A percentile compares a stretch with the other conserved stretches of the same genome.
phyloP scores from a whole-genome alignment of 306 rosid genomes.

The Luffa acutangula region DNA sequence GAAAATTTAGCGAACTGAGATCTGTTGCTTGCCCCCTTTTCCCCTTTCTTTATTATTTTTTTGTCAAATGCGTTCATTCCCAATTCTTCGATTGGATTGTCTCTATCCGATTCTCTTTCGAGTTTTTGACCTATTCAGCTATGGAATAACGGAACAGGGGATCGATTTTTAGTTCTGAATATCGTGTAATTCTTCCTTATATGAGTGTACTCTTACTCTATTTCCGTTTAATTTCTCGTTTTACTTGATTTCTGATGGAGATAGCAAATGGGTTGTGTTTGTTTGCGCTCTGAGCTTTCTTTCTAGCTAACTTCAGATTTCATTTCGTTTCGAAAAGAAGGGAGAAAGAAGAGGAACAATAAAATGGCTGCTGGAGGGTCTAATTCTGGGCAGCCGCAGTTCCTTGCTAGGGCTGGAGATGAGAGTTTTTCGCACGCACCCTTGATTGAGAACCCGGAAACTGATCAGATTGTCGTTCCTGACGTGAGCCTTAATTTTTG shows the following conservation, averaged over 20 bases:
- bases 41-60: neutral
- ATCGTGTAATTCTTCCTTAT: neutral
- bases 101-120: neutral
- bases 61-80: neutral
- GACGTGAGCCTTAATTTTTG: slow-evolving; percentile 61
- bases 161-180: neutral
- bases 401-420: slow-evolving; percentile 67
- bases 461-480: slow-evolving; percentile 68
- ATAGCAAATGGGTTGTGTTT: neutral
- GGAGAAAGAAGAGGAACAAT: slow-evolving; percentile 2
- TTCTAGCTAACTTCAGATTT: neutral
- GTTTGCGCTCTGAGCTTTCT: neutral
- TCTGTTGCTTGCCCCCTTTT: neutral
- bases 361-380: slow-evolving; percentile 50
- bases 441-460: slow-evolving; percentile 52
- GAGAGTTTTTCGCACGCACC: slow-evolving; percentile 56
- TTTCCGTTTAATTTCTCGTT: neutral
- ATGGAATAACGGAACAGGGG: neutral
- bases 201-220: neutral
- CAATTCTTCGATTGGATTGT: neutral
- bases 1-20: neutral
- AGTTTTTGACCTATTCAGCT: neutral
- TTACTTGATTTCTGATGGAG: neutral
- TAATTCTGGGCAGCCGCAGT: slow-evolving; percentile 56
- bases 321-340: neutral